Base-by-base conservation (phyloP, 2,329 filamentous ascomycete genomes). In the Aspergillus aculeatinus region DNA sequence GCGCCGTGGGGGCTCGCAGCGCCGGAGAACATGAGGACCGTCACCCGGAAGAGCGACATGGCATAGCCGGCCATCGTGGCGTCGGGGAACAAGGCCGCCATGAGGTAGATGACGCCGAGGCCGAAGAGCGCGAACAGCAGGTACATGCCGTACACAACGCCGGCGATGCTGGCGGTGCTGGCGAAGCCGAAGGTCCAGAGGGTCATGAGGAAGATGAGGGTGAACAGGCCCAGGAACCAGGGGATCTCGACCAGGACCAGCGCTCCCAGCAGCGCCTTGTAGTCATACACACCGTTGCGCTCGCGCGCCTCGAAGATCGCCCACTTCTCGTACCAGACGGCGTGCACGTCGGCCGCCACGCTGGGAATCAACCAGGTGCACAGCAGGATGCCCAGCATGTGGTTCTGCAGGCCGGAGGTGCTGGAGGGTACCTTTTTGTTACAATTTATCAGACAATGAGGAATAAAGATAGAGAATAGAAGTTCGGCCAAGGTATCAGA, bases 301-400 rank as follows among this genome's bases (percentile, higher is more conserved):
- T 61, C 60, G 3, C 60, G 54, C 19, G 59, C 59, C 16, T 53
- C 55, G 21, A 54, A 60, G 9, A 60, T 53, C 6, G 49, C 29
- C 59, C 59, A 60, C 54, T 60, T 60, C 10, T 58, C 31, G 19
- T 52, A 60, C 59, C 59, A 60, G n/a, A 57, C 27, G 25, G 29
- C 54, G 6, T 60, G 59, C 2, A 60, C 19, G 25, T 60, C 59
- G 11, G 50, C 50, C 7, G 54, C 48, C 21, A 54, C 33, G 4
- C n/a, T 27, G 21, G 55, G 59, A 16, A 60, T 31, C 2, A 50
- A 27, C 59, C 59, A 60, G 31, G 14, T 11, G 2, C 9, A 11
- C 11, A 35, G 33, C 14, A 35, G 33, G 10, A 14, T 35, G 14
- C 33, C 11, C 33, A 35, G 33, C 33, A 35, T 35, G 33, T 35